phyloP scores from a whole-genome alignment of 176 grass and related monocot genomes.

The Carex pumila region DNA sequence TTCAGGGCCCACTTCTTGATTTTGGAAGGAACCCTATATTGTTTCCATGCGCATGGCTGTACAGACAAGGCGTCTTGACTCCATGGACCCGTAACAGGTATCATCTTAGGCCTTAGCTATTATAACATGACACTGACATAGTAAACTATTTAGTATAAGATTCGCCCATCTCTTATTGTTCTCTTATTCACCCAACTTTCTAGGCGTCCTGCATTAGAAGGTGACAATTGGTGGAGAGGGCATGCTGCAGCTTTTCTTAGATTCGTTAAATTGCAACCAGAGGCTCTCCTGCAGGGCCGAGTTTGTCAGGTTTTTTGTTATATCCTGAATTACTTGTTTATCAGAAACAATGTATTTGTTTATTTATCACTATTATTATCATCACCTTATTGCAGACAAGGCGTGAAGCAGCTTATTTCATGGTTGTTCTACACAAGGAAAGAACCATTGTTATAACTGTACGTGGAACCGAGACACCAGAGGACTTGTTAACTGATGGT shows the following conservation, averaged over 20 bases:
- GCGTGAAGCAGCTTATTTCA: slow-evolving; percentile 88
- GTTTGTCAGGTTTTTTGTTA: slow-evolving; percentile 61
- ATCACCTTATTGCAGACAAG: slow-evolving; percentile 45
- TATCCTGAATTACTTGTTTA: background rate
- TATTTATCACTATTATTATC: slow-evolving; percentile 10
- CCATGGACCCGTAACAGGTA: slow-evolving; percentile 69
- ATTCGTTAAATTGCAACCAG: slow-evolving; percentile 73
- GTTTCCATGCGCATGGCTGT: slow-evolving; percentile 96
- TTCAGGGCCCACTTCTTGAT: slow-evolving; percentile 93
- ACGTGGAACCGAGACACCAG: slow-evolving; percentile 90
- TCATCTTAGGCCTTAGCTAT: background rate
- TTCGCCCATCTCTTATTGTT: background rate
- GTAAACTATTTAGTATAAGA: background rate
- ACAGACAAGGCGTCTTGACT: slow-evolving; percentile 90
- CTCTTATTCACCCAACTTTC: slow-evolving; percentile 5
- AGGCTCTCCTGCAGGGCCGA: slow-evolving; percentile 62
- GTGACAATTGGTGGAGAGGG: slow-evolving; percentile 98
- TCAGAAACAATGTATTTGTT: background rate
- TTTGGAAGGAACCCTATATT: slow-evolving; percentile 92
- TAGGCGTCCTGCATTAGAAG: slow-evolving; percentile 90
- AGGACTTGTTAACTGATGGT: slow-evolving; percentile 90
- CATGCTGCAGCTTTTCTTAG: slow-evolving; percentile 90
- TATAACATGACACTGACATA: background rate
- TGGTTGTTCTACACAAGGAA: slow-evolving; percentile 79
- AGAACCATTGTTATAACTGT: slow-evolving; percentile 68